These are phyloP conservation scores for Meripilus lineatus DNA, from an alignment of 1,284 basidiomycete species.

Conservation along the genomic window DNA sequence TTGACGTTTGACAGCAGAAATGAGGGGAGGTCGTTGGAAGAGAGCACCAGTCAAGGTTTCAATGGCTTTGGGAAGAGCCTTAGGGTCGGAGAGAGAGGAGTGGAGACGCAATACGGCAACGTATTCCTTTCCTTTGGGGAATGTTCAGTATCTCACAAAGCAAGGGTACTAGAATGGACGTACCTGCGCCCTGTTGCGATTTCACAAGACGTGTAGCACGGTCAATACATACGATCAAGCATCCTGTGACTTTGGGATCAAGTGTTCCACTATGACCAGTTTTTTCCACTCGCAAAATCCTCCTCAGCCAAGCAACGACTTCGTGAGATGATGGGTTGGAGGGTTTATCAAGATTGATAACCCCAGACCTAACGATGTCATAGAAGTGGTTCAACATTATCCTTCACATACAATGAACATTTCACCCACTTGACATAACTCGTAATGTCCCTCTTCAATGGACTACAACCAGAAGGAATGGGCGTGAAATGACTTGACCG, in stretches of 20 bases:
- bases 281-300: slow-evolving; percentile 96
- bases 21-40: slow-evolving; percentile 98
- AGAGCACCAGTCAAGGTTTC: slow-evolving; percentile 98
- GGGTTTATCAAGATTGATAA: slow-evolving; percentile 99
- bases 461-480: slow-evolving; percentile 87
- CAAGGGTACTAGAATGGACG: slow-evolving; percentile 21
- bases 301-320: slow-evolving; percentile 97
- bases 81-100: slow-evolving; percentile 74
- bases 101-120: slow-evolving; percentile 95
- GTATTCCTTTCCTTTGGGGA: slow-evolving; percentile 87
- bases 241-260: slow-evolving; percentile 99
- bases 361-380: slow-evolving; percentile 78
- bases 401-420: slow-evolving; percentile 3
- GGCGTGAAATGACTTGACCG: slow-evolving; percentile 98
- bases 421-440: slow-evolving; percentile 80
- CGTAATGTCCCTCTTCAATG: slow-evolving; percentile 89
- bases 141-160: slow-evolving; percentile 1
- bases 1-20: slow-evolving; percentile 99
- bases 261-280: slow-evolving; percentile 98
- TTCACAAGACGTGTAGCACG: slow-evolving; percentile 99
- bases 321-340: slow-evolving; percentile 99
- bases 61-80: slow-evolving; percentile 87
- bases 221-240: slow-evolving; percentile 98
- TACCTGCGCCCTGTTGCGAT: slow-evolving; percentile 93
- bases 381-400: slow-evolving; percentile 6